These are phyloP conservation scores for Acacia acuminata DNA, from an alignment of 306 rosid species.

Conservation along the genomic window DNA sequence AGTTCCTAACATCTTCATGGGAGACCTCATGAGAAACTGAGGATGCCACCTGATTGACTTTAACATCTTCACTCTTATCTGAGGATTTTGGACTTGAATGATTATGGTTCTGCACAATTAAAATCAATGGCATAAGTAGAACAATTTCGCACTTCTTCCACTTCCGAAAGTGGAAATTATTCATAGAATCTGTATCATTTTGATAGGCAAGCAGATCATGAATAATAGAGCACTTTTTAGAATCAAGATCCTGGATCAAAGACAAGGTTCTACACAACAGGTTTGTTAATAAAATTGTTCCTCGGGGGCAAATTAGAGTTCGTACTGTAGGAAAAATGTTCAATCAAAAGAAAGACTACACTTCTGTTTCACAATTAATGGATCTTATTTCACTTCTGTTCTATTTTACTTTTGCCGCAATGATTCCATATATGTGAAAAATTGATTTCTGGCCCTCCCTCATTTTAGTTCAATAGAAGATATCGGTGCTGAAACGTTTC, in stretches of 20 bases:
- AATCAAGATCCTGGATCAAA: too few relatives aligned
- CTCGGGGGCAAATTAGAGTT: too few relatives aligned
- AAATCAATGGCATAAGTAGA: conserved; percentile 17
- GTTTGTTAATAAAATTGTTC: too few relatives aligned
- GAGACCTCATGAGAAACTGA: conserved; percentile 39
- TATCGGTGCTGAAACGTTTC: not conserved
- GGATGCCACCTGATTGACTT: conserved; percentile 35
- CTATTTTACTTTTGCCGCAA: not conserved
- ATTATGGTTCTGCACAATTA: conserved; percentile 58
- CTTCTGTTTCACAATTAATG: not conserved
- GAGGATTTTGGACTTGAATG: conserved; percentile 47
- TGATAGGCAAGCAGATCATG: not conserved
- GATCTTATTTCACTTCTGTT: not conserved
- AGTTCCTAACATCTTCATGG: conserved; percentile 38
- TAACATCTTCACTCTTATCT: conserved; percentile 38
- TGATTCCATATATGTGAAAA: not conserved
- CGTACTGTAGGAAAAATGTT: not conserved
- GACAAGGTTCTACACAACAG: too few relatives aligned
- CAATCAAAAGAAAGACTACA: too few relatives aligned
- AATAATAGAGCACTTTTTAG: not conserved
- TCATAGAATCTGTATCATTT: not conserved
- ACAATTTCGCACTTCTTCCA: not conserved
- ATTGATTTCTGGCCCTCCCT: not conserved
- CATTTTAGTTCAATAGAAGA: conserved; percentile 15
- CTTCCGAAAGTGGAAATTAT: not conserved